phyloP scores from a whole-genome alignment of 2,329 filamentous ascomycete genomes.

The Didymella arachidicola region DNA sequence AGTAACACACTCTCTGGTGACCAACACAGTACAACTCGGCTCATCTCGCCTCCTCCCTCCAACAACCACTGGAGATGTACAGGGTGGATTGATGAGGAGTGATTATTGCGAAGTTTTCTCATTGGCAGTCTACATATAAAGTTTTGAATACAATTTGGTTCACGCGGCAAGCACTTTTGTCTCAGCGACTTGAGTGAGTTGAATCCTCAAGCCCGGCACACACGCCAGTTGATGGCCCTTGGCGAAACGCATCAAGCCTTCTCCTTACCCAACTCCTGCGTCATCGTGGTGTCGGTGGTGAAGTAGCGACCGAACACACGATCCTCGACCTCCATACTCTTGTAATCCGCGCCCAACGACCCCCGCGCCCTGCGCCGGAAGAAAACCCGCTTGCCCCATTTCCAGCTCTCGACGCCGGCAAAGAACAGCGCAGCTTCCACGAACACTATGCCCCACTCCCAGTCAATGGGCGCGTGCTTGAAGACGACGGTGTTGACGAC shows the following conservation, averaged over 20 bases:
- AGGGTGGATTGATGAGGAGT: too few species aligned
- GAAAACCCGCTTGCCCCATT: conserved; percentile 67
- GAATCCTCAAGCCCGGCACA: conserved; percentile 4
- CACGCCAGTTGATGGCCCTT: background rate
- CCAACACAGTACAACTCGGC: too few species aligned
- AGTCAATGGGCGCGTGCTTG: conserved; percentile 69
- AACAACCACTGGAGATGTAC: too few species aligned
- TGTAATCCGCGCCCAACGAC: conserved; percentile 1
- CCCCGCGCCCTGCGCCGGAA: conserved; percentile 35
- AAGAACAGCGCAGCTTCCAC: conserved; percentile 69
- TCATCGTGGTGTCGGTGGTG: conserved; percentile 3
- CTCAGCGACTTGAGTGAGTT: conserved; percentile 13
- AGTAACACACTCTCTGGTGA: too few species aligned
- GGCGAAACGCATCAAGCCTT: background rate
- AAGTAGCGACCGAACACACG: conserved; percentile 20
- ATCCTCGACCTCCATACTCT: conserved; percentile 16
- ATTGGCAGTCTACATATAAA: too few species aligned
- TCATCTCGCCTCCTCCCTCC: too few species aligned
- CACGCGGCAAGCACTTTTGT: too few species aligned
- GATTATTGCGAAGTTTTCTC: too few species aligned
- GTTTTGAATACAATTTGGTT: too few species aligned
- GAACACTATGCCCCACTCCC: conserved; percentile 76
- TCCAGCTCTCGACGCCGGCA: conserved; percentile 70
- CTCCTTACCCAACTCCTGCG: conserved; percentile 8
- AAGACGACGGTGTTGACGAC: conserved; percentile 71